Conservation (phyloP, 257 asterid genomes). For the Solanum pimpinellifolium region DNA sequence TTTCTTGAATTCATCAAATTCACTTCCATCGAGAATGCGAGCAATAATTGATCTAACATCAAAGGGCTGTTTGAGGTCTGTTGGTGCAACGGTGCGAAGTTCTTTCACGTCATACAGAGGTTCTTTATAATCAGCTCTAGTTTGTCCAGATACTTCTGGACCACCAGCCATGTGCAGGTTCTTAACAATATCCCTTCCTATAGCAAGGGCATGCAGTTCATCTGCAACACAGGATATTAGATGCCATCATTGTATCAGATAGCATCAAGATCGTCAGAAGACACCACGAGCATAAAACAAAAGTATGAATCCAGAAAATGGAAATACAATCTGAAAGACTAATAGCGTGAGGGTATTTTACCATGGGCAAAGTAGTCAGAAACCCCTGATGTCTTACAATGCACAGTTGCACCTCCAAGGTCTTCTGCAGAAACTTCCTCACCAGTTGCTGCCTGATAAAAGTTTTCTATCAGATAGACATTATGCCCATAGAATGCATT, state of each 20-base stretch:
- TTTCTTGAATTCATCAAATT: slow-evolving; percentile 98
- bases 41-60: slow-evolving; percentile 80
- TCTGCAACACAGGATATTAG: slow-evolving; percentile 36
- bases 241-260: slow-evolving; percentile 2
- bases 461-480: slow-evolving; percentile 9
- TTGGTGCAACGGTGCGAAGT: slow-evolving; percentile 84
- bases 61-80: slow-evolving; percentile 81
- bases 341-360: background rate
- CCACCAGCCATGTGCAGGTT: slow-evolving; percentile 81
- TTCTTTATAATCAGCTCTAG: slow-evolving; percentile 47
- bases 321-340: background rate
- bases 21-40: slow-evolving; percentile 89
- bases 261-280: background rate
- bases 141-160: slow-evolving; percentile 21
- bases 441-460: slow-evolving; percentile 92
- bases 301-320: background rate
- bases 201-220: slow-evolving; percentile 84
- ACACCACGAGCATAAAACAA: background rate
- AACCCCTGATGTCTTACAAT: slow-evolving; percentile 94
- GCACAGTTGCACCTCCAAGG: slow-evolving; percentile 93
- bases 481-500: slow-evolving; percentile 1
- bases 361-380: slow-evolving; percentile 97
- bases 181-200: slow-evolving; percentile 85
- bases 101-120: slow-evolving; percentile 71
- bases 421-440: slow-evolving; percentile 97